phyloP scores from a whole-genome alignment of 352 stramenopile genomes.

The Halophytophthora batemanensis region DNA sequence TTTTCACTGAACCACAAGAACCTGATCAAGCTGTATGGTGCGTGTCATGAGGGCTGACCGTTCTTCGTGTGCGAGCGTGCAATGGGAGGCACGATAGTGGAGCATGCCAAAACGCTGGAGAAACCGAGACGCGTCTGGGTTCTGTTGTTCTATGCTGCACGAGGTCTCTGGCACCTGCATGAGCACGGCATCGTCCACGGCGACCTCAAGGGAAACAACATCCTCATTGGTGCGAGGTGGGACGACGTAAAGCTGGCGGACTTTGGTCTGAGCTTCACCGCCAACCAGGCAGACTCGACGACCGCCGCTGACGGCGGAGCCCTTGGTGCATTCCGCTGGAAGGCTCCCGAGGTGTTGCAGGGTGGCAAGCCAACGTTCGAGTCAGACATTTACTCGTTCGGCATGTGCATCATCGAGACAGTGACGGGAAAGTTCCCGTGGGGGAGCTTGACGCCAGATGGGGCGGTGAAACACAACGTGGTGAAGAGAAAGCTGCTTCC shows the following conservation, averaged over 20 bases:
- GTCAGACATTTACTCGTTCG: constrained; percentile 24
- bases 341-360: constrained; percentile 8
- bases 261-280: constrained; percentile 21
- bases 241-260: constrained; percentile 15
- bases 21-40: constrained; percentile 28
- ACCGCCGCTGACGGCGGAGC: not conserved
- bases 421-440: constrained; percentile 12
- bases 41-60: constrained; percentile 12
- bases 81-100: not conserved
- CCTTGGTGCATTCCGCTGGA: constrained; percentile 8
- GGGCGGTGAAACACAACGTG: constrained; percentile 3
- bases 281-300: not conserved
- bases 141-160: constrained; percentile 5
- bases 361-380: constrained; percentile 1
- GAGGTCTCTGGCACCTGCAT: constrained; percentile 52
- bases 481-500: constrained; percentile 1
- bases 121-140: constrained; percentile 5
- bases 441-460: not conserved
- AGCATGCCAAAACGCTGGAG: not conserved
- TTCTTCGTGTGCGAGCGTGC: no score
- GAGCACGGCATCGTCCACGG: constrained; percentile 44
- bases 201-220: constrained; percentile 75
- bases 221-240: constrained; percentile 47
- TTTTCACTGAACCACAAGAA: constrained; percentile 23
- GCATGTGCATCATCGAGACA: constrained; percentile 21